phyloP scores from a whole-genome alignment of 441 rosid genomes.

The Bocquillonia castaneifolia region DNA sequence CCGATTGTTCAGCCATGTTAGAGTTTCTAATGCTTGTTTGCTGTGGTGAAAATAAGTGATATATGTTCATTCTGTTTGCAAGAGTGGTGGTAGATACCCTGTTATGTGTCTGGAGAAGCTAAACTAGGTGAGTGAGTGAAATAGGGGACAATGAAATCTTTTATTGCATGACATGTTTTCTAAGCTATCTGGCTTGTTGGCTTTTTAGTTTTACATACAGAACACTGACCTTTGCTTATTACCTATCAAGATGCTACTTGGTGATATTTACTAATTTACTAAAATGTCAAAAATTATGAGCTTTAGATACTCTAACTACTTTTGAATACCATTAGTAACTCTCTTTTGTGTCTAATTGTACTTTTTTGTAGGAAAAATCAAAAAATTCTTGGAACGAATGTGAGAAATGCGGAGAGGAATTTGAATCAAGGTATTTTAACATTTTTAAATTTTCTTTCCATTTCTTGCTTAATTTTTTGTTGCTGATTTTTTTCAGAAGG shows the following conservation, averaged over 20 bases:
- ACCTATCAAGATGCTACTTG: background rate
- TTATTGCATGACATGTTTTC: background rate
- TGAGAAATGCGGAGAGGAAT: slow-evolving; percentile 81
- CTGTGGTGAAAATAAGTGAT: background rate
- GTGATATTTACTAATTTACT: background rate
- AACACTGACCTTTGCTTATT: background rate
- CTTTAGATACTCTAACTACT: slow-evolving; percentile 6
- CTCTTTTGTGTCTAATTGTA: slow-evolving; percentile 17
- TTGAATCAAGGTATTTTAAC: slow-evolving; percentile 66
- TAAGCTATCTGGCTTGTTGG: background rate
- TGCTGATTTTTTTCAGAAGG: background rate
- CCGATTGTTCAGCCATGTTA: background rate
- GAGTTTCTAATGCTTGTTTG: background rate
- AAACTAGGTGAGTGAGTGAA: background rate
- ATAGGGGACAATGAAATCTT: background rate
- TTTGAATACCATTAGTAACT: background rate
- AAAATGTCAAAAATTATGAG: background rate
- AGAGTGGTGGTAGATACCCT: background rate
- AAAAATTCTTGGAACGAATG: slow-evolving; percentile 58
- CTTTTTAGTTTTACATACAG: background rate
- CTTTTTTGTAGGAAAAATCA: slow-evolving; percentile 38
- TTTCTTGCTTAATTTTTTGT: background rate
- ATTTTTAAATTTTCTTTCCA: background rate
- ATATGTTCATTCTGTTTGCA: no score
- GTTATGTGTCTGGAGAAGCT: background rate